phyloP scores from a whole-genome alignment of 2,329 filamentous ascomycete genomes.

The Neofusicoccum kwambonambiense region DNA sequence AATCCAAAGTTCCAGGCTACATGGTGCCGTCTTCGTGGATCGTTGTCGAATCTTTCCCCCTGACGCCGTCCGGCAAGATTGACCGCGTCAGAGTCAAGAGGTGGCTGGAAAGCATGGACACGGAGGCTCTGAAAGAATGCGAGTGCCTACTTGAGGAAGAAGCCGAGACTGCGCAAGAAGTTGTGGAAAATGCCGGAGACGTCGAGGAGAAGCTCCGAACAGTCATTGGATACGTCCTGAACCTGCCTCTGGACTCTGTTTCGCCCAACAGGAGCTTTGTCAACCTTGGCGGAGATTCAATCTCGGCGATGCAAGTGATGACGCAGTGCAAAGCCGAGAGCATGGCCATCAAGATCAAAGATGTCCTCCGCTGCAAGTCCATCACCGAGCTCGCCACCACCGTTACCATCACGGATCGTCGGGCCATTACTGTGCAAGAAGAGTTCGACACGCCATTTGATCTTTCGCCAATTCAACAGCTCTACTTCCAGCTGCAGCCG shows the following conservation, averaged over 20 bases:
- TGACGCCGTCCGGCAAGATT: slow-evolving; percentile 3
- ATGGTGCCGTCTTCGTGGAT: neutral
- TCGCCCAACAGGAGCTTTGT: slow-evolving; percentile 23
- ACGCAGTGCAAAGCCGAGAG: neutral
- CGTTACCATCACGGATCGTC: neutral
- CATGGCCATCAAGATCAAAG: neutral
- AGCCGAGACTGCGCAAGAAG: neutral
- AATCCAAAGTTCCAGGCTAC: neutral
- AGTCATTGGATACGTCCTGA: neutral
- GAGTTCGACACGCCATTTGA: slow-evolving; percentile 32
- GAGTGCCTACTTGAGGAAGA: neutral
- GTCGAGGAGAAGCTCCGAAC: neutral
- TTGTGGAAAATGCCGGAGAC: neutral
- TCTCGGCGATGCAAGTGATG: slow-evolving; percentile 33
- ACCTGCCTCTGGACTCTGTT: neutral
- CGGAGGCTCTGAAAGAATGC: neutral
- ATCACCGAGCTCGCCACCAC: neutral
- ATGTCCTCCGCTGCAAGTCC: neutral
- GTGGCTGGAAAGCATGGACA: slow-evolving; percentile 1
- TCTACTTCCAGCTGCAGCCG: slow-evolving; percentile 33
- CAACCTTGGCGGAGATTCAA: slow-evolving; percentile 34
- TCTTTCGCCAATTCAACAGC: slow-evolving; percentile 33
- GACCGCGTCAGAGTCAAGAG: neutral
- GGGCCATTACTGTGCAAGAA: slow-evolving; percentile 20
- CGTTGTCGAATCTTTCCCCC: slow-evolving; percentile 2